Base-by-base conservation (phyloP, 257 asterid species). In the Solanum lignicaule region DNA sequence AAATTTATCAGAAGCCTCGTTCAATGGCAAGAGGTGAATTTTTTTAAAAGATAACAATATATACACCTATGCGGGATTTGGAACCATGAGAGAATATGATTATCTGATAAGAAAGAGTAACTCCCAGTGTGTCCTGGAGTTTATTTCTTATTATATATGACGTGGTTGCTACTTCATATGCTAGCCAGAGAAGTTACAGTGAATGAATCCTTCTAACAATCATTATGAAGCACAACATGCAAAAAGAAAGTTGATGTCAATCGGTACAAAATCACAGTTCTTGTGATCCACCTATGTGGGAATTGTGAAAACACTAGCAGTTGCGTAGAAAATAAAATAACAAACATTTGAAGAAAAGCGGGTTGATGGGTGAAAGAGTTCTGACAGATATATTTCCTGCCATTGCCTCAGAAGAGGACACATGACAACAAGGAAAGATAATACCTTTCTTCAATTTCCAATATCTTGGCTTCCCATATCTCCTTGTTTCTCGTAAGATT, bases 401-500 rank as follows among this genome's bases (percentile, higher is more conserved):
- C 72, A 71, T 38, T 83, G 74, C 76, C 83, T 62, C 35, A 69
- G 69, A 32, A 36, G 88, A 69, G 38, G 62, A 85, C 83, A 72
- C 84, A 46, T 14, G 38, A 86, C 41, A 60, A 87, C 72, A 15
- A 85, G 55, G 43, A 33, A 39, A 46, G 35, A 85, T 66, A 83
- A 76, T 91, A 95, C 98, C 99, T 95, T 89, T 93, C 95, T 90
- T 92, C 94, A 11, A 86, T 85, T 88, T 93, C 93, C 52, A 43
- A 52, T 74, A 95, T 92, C 93, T 93, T 95, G 82, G 95, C 83
- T 88, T 95, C 96, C 99, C 98, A 97, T 86, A 92, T 90, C 76
- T 89, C 92, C 90, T 93, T 94, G 93, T 97, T 97, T 91, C 93
- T 94, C 73, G 79, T 32, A 88, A 97, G 98, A 92, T 97, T 97